Evolutionary conservation across 768 basidiomycete genomes (phyloP).

Genomic region (Lactarius psammicola): DNA sequence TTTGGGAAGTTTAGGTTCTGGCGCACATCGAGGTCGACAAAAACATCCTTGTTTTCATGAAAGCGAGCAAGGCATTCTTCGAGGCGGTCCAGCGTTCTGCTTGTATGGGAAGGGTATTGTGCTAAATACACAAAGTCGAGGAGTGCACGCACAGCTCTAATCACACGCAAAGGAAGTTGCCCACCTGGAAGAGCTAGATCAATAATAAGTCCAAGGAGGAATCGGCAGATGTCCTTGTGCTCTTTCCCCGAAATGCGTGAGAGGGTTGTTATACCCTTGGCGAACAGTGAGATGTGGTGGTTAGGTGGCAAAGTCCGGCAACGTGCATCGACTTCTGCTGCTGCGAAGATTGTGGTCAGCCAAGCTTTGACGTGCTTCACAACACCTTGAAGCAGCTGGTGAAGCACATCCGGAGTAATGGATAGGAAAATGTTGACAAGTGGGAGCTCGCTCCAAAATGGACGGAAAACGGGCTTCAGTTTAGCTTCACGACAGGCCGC

Average conservation of each 20-base stretch:
- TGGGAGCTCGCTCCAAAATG: constrained; percentile 15
- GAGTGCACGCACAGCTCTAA: not conserved
- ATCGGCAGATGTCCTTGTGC: constrained; percentile 29
- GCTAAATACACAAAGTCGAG: not conserved
- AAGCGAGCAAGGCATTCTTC: constrained; percentile 25
- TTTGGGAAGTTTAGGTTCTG: constrained; percentile 32
- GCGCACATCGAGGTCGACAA: constrained; percentile 30
- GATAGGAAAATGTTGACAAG: too few relatives aligned
- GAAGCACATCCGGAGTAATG: too few relatives aligned
- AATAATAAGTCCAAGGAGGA: not conserved
- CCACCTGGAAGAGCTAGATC: not conserved
- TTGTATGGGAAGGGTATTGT: constrained; percentile 27
- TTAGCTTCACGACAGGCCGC: constrained; percentile 7
- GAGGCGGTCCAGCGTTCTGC: constrained; percentile 19
- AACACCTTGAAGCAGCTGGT: too few relatives aligned
- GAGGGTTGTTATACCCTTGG: constrained; percentile 29
- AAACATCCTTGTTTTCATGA: constrained; percentile 31
- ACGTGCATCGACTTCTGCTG: constrained; percentile 28
- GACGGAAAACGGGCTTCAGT: constrained; percentile 31
- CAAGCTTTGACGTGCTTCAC: too few relatives aligned
- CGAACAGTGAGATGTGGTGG: constrained; percentile 30
- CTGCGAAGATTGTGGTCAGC: constrained; percentile 22
- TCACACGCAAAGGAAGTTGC: not conserved
- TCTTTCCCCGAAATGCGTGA: constrained; percentile 31
- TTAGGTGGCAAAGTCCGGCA: constrained; percentile 30